Conservation (phyloP, 225 moss, liverwort and hornwort genomes). For the Anthoceros angustus region DNA sequence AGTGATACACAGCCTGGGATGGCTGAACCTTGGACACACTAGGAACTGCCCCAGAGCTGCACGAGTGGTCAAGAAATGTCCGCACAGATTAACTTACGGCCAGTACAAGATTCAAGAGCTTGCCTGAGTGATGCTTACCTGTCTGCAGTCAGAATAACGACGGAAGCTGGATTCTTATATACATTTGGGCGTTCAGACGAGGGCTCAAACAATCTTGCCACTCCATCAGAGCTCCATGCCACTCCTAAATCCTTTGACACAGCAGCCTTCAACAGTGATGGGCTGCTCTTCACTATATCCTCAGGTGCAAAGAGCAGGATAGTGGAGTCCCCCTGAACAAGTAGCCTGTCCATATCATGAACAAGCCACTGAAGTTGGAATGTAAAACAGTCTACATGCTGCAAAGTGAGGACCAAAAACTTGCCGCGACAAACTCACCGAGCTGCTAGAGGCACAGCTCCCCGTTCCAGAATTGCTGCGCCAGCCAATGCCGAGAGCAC, state of each 20-base stretch:
- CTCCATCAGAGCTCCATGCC: slow-evolving; percentile 49
- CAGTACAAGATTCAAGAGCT: not conserved
- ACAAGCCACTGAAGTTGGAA: slow-evolving; percentile 5
- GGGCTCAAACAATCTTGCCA: slow-evolving; percentile 35
- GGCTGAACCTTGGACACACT: slow-evolving; percentile 43
- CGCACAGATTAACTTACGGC: not conserved
- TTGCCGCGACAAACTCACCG: slow-evolving; percentile 20
- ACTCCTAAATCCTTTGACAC: slow-evolving; percentile 42
- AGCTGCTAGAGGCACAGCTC: slow-evolving; percentile 38
- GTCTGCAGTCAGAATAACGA: slow-evolving; percentile 45
- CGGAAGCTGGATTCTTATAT: slow-evolving; percentile 36
- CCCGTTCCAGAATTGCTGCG: slow-evolving; percentile 30
- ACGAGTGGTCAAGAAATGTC: not conserved
- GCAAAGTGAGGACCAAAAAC: not conserved
- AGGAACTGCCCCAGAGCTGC: slow-evolving; percentile 48
- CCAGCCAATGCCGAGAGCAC: slow-evolving; percentile 34
- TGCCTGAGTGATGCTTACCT: slow-evolving; percentile 13
- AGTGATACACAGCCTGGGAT: slow-evolving; percentile 41
- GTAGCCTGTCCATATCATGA: slow-evolving; percentile 20
- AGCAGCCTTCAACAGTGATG: slow-evolving; percentile 31
- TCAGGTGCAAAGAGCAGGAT: slow-evolving; percentile 49
- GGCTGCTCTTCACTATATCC: slow-evolving; percentile 26
- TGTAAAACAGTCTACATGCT: not conserved
- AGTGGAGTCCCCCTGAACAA: slow-evolving; percentile 38
- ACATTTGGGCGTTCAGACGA: slow-evolving; percentile 26